phyloP scores from a whole-genome alignment of 1,139 yeast species.

The Yamadazyma friedrichii region DNA sequence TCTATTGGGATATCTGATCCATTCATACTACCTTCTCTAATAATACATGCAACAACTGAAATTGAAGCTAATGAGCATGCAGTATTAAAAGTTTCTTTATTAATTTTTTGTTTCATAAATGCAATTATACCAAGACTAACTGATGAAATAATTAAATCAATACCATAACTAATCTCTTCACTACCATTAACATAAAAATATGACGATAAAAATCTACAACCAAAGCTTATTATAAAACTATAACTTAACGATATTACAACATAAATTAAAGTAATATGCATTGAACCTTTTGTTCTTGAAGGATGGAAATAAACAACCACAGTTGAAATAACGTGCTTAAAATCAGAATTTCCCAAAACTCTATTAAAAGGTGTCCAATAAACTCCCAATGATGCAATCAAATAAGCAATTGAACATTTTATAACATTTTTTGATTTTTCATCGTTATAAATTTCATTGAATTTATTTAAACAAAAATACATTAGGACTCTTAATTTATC shows the following conservation, averaged over 20 bases:
- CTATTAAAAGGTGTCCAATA: conserved; percentile 57
- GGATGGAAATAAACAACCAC: conserved; percentile 87
- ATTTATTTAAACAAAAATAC: conserved; percentile 2
- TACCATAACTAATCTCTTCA: conserved; percentile 51
- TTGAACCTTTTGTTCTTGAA: conserved; percentile 73
- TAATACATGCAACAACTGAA: conserved; percentile 65
- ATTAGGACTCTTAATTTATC: conserved; percentile 11
- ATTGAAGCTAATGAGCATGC: conserved; percentile 80
- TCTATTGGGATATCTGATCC: conserved; percentile 58
- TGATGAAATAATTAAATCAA: conserved; percentile 57
- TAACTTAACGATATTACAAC: conserved; percentile 56
- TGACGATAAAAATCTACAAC: conserved; percentile 55
- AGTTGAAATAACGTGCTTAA: conserved; percentile 80
- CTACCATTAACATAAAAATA: conserved; percentile 44
- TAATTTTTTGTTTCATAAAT: conserved; percentile 65
- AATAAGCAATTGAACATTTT: conserved; percentile 71
- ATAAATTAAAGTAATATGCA: conserved; percentile 71
- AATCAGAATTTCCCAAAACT: conserved; percentile 64
- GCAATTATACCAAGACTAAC: conserved; percentile 65
- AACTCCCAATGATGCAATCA: conserved; percentile 74
- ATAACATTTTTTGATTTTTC: conserved; percentile 36
- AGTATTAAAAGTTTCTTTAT: conserved; percentile 71
- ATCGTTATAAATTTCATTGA: conserved; percentile 14
- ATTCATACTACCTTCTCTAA: conserved; percentile 75
- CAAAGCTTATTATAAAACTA: conserved; percentile 55